Conservation (phyloP, 768 basidiomycete genomes). For the Suillus brevipes region DNA sequence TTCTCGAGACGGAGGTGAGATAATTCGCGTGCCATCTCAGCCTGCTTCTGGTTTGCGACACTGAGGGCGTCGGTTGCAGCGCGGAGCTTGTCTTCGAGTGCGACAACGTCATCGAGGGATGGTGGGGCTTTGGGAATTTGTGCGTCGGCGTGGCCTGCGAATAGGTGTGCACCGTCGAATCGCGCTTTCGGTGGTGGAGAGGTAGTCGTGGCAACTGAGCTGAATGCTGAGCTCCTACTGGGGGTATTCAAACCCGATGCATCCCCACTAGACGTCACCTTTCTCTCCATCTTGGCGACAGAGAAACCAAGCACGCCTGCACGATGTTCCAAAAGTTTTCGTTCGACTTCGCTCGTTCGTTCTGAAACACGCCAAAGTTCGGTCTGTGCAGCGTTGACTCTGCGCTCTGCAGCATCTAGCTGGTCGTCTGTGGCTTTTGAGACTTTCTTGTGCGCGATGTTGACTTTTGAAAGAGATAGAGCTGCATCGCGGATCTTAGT, state of each 20-base stretch:
- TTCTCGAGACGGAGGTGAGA: constrained; percentile 66
- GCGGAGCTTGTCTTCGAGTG: constrained; percentile 66
- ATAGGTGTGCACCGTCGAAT: constrained; percentile 84
- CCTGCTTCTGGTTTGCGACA: constrained; percentile 60
- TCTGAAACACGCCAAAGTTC: constrained; percentile 72
- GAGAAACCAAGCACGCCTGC: constrained; percentile 78
- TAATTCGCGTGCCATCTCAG: constrained; percentile 60
- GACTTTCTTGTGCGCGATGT: constrained; percentile 52
- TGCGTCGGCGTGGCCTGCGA: constrained; percentile 77
- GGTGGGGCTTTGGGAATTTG: constrained; percentile 50
- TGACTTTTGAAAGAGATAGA: constrained; percentile 67
- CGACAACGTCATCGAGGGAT: constrained; percentile 44
- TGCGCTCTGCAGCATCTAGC: constrained; percentile 69
- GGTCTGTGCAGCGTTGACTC: constrained; percentile 67
- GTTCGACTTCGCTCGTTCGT: constrained; percentile 60
- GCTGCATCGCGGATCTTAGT: constrained; percentile 89
- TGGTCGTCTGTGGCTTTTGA: constrained; percentile 71
- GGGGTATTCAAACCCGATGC: constrained; percentile 54
- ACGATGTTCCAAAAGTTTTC: constrained; percentile 75
- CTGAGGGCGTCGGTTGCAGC: constrained; percentile 59
- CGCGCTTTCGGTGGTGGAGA: constrained; percentile 49
- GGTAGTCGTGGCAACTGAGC: constrained; percentile 43
- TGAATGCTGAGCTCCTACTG: constrained; percentile 50
- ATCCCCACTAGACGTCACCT: constrained; percentile 36
- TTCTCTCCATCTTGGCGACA: constrained; percentile 67